These are phyloP conservation scores for Ustilago curta DNA, from an alignment of 1,284 basidiomycete genomes.

Conservation along the genomic window DNA sequence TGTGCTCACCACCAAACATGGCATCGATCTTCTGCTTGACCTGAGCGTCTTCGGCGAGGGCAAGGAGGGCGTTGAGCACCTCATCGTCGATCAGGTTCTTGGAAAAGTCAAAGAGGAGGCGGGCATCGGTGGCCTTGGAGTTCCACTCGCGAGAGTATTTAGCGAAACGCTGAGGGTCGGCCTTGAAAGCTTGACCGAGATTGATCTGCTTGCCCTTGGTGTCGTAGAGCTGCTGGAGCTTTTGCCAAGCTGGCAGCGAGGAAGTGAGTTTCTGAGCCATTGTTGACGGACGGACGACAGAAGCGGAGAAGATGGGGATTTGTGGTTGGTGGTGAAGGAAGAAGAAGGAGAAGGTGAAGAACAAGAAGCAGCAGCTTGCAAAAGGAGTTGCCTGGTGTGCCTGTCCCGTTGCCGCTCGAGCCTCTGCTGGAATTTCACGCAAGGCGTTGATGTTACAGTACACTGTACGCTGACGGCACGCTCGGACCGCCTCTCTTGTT, in stretches of 20 bases:
- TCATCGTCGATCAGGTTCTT: conserved; percentile 94
- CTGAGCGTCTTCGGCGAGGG: conserved; percentile 84
- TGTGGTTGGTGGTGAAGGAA: conserved; percentile 13
- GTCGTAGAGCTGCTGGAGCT: conserved; percentile 87
- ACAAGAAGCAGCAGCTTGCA: no score
- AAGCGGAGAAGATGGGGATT: neutral
- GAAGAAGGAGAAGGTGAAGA: conserved; percentile 4
- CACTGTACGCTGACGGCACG: conserved; percentile 20
- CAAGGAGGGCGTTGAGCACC: conserved; percentile 78
- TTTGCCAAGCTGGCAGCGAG: conserved; percentile 79
- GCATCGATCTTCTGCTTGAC: conserved; percentile 87
- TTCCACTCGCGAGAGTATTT: conserved; percentile 84
- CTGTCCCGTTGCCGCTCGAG: neutral
- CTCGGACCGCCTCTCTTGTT: conserved; percentile 25
- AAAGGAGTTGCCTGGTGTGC: no score
- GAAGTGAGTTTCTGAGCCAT: conserved; percentile 61
- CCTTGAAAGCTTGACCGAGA: conserved; percentile 89
- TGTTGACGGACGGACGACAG: conserved; percentile 2
- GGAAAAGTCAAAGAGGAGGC: conserved; percentile 92
- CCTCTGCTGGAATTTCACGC: neutral
- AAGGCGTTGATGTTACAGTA: neutral
- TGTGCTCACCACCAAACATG: conserved; percentile 95
- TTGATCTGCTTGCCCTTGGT: conserved; percentile 80
- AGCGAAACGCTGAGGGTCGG: conserved; percentile 86
- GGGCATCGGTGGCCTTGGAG: conserved; percentile 76